A percentile compares a stretch with the other conserved stretches of the same genome.
Evolutionary conservation across 2,329 filamentous ascomycete species (phyloP).

Genomic region (Ceratocystis cubensis): DNA sequence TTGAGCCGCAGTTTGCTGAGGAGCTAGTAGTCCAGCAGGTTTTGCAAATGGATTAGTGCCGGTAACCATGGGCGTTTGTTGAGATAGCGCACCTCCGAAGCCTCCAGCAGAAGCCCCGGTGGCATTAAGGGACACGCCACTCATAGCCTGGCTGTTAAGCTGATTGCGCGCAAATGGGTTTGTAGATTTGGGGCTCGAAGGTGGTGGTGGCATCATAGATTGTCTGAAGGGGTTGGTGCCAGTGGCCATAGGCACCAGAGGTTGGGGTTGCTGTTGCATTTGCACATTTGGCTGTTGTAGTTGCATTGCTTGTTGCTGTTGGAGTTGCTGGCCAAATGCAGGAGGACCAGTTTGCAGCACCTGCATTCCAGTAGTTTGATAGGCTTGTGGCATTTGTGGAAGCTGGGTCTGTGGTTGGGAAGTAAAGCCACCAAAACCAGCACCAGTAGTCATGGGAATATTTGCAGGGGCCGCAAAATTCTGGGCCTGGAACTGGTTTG

Average conservation of each 20-base stretch:
- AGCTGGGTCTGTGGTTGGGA: slow-evolving; percentile 28
- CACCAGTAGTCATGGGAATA: slow-evolving; percentile 22
- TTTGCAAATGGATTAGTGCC: slow-evolving; percentile 48
- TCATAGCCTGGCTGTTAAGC: slow-evolving; percentile 23
- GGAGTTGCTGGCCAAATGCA: slow-evolving; percentile 26
- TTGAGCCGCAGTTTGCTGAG: slow-evolving; percentile 34
- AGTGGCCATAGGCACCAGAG: slow-evolving; percentile 26
- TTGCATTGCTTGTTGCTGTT: slow-evolving; percentile 24
- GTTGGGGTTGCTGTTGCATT: slow-evolving; percentile 30
- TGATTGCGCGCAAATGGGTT: slow-evolving; percentile 67
- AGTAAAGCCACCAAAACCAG: slow-evolving; percentile 21
- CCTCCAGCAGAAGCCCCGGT: slow-evolving; percentile 4
- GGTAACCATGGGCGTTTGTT: slow-evolving; percentile 39
- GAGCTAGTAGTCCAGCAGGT: slow-evolving; percentile 29
- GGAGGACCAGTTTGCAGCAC: slow-evolving; percentile 5
- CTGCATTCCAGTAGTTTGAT: slow-evolving; percentile 26
- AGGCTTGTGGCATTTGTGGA: slow-evolving; percentile 23
- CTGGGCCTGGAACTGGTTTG: slow-evolving; percentile 23
- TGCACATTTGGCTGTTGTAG: slow-evolving; percentile 27
- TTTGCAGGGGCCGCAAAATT: slow-evolving; percentile 19
- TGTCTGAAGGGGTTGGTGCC: slow-evolving; percentile 84
- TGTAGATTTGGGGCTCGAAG: slow-evolving; percentile 55
- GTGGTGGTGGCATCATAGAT: slow-evolving; percentile 54
- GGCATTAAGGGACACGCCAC: slow-evolving; percentile 16
- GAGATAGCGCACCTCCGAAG: slow-evolving; percentile 25